Evolutionary conservation across 2,329 filamentous ascomycete genomes (phyloP).

Genomic region (Hypoxylon sp.): DNA sequence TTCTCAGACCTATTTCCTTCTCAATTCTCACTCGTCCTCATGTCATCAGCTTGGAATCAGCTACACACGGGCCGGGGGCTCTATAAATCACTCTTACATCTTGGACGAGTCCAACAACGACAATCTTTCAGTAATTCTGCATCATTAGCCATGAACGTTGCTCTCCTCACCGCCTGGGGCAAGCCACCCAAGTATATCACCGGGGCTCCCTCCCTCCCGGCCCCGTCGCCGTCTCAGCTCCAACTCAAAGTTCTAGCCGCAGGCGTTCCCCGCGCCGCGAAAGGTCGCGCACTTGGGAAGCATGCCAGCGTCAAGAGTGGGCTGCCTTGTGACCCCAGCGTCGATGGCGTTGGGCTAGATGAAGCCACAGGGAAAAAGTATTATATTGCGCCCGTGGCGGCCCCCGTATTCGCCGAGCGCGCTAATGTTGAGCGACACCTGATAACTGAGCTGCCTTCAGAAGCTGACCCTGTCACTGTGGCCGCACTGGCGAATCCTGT

Average conservation of each 20-base stretch:
- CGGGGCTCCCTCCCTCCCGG: slow-evolving; percentile 5
- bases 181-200: slow-evolving; percentile 27
- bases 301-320: slow-evolving; percentile 24
- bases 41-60: slow-evolving; percentile 21
- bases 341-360: slow-evolving; percentile 25
- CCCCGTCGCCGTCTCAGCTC: slow-evolving; percentile 26
- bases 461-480: slow-evolving; percentile 31
- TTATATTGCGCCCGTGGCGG: slow-evolving; percentile 12
- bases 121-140: slow-evolving; percentile 11
- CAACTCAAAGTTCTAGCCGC: slow-evolving; percentile 30
- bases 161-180: slow-evolving; percentile 25
- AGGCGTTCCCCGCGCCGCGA: slow-evolving; percentile 23
- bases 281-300: slow-evolving; percentile 21
- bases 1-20: background rate
- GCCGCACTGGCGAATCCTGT: slow-evolving; percentile 33
- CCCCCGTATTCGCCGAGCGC: slow-evolving; percentile 33
- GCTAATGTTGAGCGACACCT: slow-evolving; percentile 31
- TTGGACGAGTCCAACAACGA: slow-evolving; percentile 12
- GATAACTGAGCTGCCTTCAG: slow-evolving; percentile 9
- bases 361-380: slow-evolving; percentile 29
- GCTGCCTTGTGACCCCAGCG: slow-evolving; percentile 28
- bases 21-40: slow-evolving; percentile 8
- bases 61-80: slow-evolving; percentile 13
- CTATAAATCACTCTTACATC: slow-evolving; percentile 13
- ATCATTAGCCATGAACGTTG: slow-evolving; percentile 25